Conservation (phyloP, 2,329 filamentous ascomycete genomes). For the Venturia oleaginea region DNA sequence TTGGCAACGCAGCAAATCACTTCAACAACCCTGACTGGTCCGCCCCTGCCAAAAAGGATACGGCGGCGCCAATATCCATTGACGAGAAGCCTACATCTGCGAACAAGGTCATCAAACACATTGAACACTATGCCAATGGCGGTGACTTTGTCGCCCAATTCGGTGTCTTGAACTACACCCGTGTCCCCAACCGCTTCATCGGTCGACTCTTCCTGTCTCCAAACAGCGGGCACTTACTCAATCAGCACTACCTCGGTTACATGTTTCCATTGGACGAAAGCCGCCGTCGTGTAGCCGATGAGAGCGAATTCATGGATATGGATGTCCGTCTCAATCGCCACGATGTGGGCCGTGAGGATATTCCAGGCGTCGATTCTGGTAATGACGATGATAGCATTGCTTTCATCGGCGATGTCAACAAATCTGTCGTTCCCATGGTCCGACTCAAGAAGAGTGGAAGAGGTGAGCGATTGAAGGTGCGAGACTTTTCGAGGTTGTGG, state of each 20-base stretch:
- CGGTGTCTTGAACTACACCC: slow-evolving; percentile 62
- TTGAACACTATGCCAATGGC: slow-evolving; percentile 73
- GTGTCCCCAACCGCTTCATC: slow-evolving; percentile 40
- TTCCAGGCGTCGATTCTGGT: slow-evolving; percentile 29
- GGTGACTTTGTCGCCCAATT: slow-evolving; percentile 66
- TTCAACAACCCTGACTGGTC: slow-evolving; percentile 63
- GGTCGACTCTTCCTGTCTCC: slow-evolving; percentile 39
- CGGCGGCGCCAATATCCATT: slow-evolving; percentile 27
- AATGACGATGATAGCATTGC: slow-evolving; percentile 20
- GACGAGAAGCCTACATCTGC: background rate
- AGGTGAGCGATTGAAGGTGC: slow-evolving; percentile 40
- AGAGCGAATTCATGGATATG: slow-evolving; percentile 54
- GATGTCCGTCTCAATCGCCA: slow-evolving; percentile 37
- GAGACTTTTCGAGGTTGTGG: slow-evolving; percentile 54
- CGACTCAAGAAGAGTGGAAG: background rate
- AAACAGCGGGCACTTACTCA: slow-evolving; percentile 29
- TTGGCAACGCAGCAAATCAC: slow-evolving; percentile 70
- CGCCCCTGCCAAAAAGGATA: slow-evolving; percentile 9
- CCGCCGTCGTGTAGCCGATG: slow-evolving; percentile 36
- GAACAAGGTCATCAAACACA: slow-evolving; percentile 50
- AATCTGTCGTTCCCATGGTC: slow-evolving; percentile 4
- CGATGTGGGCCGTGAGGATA: slow-evolving; percentile 32
- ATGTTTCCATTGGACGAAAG: slow-evolving; percentile 48
- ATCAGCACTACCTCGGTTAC: slow-evolving; percentile 53
- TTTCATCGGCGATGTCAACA: slow-evolving; percentile 18